Evolutionary conservation across 345 rosid species (phyloP), one percentile per base, ranked within the genome.

Genomic region (Brassica cretica): DNA sequence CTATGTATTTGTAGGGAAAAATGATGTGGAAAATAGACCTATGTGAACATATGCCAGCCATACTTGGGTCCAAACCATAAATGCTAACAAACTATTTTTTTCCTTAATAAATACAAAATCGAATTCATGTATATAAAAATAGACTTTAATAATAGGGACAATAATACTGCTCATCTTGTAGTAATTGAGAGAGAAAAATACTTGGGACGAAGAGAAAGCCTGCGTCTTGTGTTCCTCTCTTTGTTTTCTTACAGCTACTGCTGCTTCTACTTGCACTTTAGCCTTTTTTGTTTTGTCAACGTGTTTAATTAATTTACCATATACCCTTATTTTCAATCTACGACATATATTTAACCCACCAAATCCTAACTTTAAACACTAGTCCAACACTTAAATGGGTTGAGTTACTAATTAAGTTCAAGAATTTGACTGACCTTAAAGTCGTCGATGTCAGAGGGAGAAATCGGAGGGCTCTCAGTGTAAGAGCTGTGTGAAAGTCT

Each of bases 381-480:
- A 46, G 51, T 46, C 69, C 69, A 2, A 29, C 37, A 18, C 7
- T 19, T 24, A 5, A 59, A 9, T 24, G 30, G 63, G 27, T 56
- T 56, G 3, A 59, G 11, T 11, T 59, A 59, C 32, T 59, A 24
- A 11, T 3, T 14, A 8, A 11, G 25, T 78, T 33, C 8, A 68
- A 74, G 61, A 79, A 73, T 7, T 44, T 25, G 37, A 78, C 83
- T 46, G 68, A 92, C 98, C 98, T 95, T 95, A 55, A 81, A 80
- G 60, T 95, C 99, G 62, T 95, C 99, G 30, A 88, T 82, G 56
- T 93, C 98, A 5, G 97, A 87, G 14, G 99, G 99, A 59, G 99
- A 95, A 27, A 93, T 97, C 5, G 99, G 99, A n/a, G 99, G 99
- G 70, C 99, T 95, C 78, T 95, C 99, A 12, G 96, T 88, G 46